Conservation (phyloP, 371 early-diverging fungal species). For the Neoconidiobolus thromboides region DNA sequence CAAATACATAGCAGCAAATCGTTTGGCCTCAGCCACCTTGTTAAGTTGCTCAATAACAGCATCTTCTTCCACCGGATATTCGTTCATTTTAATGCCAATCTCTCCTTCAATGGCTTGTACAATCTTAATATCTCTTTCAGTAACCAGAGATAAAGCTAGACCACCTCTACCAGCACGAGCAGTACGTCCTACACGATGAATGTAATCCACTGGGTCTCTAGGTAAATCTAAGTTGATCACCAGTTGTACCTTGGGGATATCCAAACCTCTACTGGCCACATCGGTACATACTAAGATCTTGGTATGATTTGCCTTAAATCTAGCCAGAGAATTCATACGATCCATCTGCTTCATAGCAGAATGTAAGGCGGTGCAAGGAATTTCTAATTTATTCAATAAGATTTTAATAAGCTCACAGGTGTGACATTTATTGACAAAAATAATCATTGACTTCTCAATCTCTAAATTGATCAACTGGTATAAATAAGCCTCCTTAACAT, state of each 20-base stretch:
- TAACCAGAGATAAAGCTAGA: not conserved
- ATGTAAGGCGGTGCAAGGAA: constrained; percentile 79
- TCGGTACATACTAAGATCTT: constrained; percentile 90
- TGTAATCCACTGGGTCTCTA: constrained; percentile 92
- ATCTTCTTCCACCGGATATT: constrained; percentile 53
- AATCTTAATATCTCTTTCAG: constrained; percentile 75
- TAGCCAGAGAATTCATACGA: constrained; percentile 72
- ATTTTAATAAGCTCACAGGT: constrained; percentile 63
- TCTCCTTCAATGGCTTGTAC: constrained; percentile 73
- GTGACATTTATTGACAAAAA: constrained; percentile 72
- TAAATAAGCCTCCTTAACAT: constrained; percentile 81
- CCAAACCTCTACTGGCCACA: constrained; percentile 91
- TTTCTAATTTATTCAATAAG: constrained; percentile 72
- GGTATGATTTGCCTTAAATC: constrained; percentile 74
- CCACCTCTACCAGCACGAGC: constrained; percentile 34
- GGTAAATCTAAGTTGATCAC: constrained; percentile 97
- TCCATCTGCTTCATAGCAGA: constrained; percentile 85
- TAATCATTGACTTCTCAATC: constrained; percentile 57
- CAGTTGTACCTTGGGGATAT: constrained; percentile 88
- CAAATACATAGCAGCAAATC: constrained; percentile 59
- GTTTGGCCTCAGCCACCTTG: constrained; percentile 73
- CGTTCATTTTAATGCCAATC: constrained; percentile 44
- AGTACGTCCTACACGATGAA: constrained; percentile 98
- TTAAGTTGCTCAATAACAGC: constrained; percentile 57
- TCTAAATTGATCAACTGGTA: constrained; percentile 48